Evolutionary conservation across 768 basidiomycete genomes (phyloP).

Genomic region (Macrolepiota fuliginosa): DNA sequence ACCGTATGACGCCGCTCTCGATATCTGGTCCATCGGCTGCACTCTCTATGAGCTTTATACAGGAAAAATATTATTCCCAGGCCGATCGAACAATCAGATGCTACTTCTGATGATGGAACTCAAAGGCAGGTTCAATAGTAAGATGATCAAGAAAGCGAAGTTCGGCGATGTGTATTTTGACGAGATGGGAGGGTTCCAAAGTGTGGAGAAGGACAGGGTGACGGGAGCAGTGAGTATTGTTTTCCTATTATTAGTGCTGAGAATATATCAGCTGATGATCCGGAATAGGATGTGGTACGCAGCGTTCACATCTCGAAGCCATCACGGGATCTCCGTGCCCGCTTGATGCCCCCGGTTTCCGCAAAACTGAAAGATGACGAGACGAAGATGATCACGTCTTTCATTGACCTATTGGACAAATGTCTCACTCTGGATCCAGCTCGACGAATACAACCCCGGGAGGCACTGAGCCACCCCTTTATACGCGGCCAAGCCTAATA

Average conservation of each 20-base stretch:
- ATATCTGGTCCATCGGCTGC: conserved; percentile 97
- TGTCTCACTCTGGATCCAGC: conserved; percentile 86
- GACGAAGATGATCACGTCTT: conserved; percentile 69
- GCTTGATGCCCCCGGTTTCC: conserved; percentile 77
- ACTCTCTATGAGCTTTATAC: conserved; percentile 96
- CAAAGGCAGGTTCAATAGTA: conserved; percentile 89
- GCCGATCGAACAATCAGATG: conserved; percentile 98
- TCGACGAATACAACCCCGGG: conserved; percentile 84
- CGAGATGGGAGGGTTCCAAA: conserved; percentile 84
- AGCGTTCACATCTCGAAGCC: conserved; percentile 85
- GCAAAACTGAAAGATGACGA: conserved; percentile 89
- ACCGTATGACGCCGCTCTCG: conserved; percentile 91
- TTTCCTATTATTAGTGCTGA: conserved; percentile 1
- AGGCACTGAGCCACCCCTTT: conserved; percentile 86
- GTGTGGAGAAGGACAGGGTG: conserved; percentile 79
- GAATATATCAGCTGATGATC: conserved; percentile 18
- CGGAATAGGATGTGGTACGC: conserved; percentile 67
- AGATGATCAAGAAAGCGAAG: conserved; percentile 92
- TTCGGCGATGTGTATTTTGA: conserved; percentile 95
- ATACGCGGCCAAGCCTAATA: conserved; percentile 43
- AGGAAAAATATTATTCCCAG: conserved; percentile 96
- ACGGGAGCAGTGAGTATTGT: conserved; percentile 70
- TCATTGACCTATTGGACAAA: conserved; percentile 90
- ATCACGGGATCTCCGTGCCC: conserved; percentile 72
- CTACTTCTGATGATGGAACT: conserved; percentile 97